phyloP scores from a whole-genome alignment of 345 rosid genomes.

The Arabidopsis arenosa region DNA sequence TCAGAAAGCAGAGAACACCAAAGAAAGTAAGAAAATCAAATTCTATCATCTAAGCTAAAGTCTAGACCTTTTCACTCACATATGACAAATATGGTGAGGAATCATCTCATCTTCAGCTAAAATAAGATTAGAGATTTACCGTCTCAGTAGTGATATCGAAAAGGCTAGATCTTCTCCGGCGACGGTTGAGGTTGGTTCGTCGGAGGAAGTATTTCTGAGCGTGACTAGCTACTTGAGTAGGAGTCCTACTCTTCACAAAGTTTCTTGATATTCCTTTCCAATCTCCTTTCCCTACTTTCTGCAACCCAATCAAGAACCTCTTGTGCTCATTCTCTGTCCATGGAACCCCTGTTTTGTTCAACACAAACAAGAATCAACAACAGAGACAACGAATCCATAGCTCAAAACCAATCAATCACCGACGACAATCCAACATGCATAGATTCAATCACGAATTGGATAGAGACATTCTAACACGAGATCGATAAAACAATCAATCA shows the following conservation, averaged over 20 bases:
- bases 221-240: conserved; percentile 98
- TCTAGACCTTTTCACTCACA: conserved; percentile 1
- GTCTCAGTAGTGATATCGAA: conserved; percentile 93
- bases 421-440: conserved; percentile 31
- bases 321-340: conserved; percentile 99
- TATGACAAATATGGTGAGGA: background rate
- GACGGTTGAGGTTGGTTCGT: conserved; percentile 79
- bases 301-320: conserved; percentile 81
- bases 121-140: conserved; percentile 45
- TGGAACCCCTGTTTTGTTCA: conserved; percentile 65
- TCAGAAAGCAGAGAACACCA: conserved; percentile 34
- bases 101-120: background rate
- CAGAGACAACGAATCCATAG: conserved; percentile 10
- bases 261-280: conserved; percentile 96
- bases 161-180: conserved; percentile 94
- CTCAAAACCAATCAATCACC: background rate
- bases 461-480: background rate
- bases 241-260: conserved; percentile 89
- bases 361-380: background rate
- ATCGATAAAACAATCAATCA: background rate
- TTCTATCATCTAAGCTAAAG: background rate
- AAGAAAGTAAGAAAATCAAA: background rate
- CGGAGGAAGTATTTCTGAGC: conserved; percentile 98
- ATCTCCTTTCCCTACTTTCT: conserved; percentile 93
- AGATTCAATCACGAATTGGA: conserved; percentile 27